Evolutionary conservation across 2,329 filamentous ascomycete species (phyloP).

Genomic region (Penicillium sp.): DNA sequence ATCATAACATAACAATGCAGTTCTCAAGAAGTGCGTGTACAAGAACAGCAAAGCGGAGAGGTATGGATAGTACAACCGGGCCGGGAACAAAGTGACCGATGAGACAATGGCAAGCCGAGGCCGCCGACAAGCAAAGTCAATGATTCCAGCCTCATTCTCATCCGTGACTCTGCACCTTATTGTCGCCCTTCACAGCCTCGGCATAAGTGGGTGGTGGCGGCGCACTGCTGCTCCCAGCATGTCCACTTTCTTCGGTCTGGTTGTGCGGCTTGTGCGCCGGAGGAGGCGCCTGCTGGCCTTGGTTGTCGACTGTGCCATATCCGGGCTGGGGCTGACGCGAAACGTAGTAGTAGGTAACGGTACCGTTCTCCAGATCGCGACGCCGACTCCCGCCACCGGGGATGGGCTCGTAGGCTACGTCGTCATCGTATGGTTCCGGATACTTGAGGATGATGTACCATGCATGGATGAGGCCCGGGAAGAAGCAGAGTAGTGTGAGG

Average conservation of each 20-base stretch:
- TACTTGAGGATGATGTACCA: constrained; percentile 97
- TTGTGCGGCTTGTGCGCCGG: constrained; percentile 20
- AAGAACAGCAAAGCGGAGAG: not conserved
- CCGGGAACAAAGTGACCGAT: not conserved
- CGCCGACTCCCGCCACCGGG: constrained; percentile 52
- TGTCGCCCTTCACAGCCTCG: constrained; percentile 82
- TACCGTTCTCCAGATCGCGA: constrained; percentile 40
- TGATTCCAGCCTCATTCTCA: constrained; percentile 31
- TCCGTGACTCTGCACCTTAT: constrained; percentile 77
- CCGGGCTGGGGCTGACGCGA: constrained; percentile 44
- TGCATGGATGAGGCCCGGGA: constrained; percentile 87
- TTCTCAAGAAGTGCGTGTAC: not conserved
- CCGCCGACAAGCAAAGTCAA: not conserved
- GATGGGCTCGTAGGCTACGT: constrained; percentile 60
- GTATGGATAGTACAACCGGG: not conserved
- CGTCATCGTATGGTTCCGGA: constrained; percentile 68
- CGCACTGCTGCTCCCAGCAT: constrained; percentile 32
- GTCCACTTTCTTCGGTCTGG: constrained; percentile 20
- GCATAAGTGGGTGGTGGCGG: constrained; percentile 75
- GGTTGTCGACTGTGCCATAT: constrained; percentile 43
- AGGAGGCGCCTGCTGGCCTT: constrained; percentile 19
- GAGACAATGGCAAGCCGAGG: not conserved
- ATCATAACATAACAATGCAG: constrained; percentile 17
- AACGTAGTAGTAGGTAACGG: constrained; percentile 76
- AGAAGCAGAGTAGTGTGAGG: constrained; percentile 72